A percentile compares a stretch with the other conserved stretches of the same genome.
These are phyloP conservation scores for Sugiyamaella smithiae DNA, from an alignment of 805 yeast genomes.

Conservation along the genomic window DNA sequence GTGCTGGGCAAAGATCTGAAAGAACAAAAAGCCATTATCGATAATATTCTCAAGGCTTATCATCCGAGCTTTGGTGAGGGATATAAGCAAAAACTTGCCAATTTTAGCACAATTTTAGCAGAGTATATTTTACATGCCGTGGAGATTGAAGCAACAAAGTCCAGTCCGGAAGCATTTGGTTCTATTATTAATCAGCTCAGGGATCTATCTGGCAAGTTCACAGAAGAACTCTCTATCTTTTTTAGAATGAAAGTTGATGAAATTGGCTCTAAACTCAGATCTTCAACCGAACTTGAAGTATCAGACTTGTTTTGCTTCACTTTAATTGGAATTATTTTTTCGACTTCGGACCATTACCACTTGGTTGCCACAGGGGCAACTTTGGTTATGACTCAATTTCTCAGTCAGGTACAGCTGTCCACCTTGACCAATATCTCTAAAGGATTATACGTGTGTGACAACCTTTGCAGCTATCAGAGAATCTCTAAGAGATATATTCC, in stretches of 20 bases:
- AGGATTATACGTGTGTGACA: constrained; percentile 65
- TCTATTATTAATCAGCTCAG: constrained; percentile 40
- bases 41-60: constrained; percentile 48
- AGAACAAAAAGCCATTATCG: not conserved
- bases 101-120: constrained; percentile 48
- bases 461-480: constrained; percentile 69
- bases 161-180: constrained; percentile 13
- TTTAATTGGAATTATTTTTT: constrained; percentile 72
- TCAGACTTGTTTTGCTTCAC: constrained; percentile 67
- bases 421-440: constrained; percentile 46
- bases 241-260: constrained; percentile 55
- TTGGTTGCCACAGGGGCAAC: constrained; percentile 81
- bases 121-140: constrained; percentile 19
- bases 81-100: constrained; percentile 69
- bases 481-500: constrained; percentile 80
- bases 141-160: not conserved
- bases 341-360: constrained; percentile 96
- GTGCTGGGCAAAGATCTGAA: not conserved
- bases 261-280: constrained; percentile 28
- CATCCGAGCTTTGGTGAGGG: constrained; percentile 81
- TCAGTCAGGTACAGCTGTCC: constrained; percentile 50
- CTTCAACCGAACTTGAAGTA: constrained; percentile 12
- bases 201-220: constrained; percentile 61
- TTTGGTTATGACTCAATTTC: constrained; percentile 66
- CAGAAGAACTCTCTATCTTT: constrained; percentile 57